These are phyloP conservation scores for Periconia macrospinosa DNA, from an alignment of 2,329 filamentous ascomycete genomes.

Conservation along the genomic window DNA sequence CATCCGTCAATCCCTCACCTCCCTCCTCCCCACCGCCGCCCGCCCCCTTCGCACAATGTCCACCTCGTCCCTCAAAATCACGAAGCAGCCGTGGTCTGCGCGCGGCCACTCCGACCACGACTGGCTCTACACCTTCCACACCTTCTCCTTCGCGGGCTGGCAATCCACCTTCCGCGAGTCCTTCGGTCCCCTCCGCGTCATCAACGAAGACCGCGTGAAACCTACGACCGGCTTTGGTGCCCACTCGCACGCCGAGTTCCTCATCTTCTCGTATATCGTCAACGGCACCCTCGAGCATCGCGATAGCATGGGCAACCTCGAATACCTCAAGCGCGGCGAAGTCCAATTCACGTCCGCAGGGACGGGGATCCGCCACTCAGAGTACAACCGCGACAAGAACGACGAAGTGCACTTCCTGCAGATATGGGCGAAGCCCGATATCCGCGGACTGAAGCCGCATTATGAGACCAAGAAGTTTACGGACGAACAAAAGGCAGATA, in stretches of 20 bases:
- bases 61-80: constrained; percentile 63
- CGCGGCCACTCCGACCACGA: constrained; percentile 80
- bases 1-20: constrained; percentile 41
- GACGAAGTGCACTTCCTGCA: constrained; percentile 83
- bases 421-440: constrained; percentile 85
- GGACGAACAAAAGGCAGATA: constrained; percentile 72
- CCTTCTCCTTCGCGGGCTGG: constrained; percentile 77
- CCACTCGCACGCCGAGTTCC: constrained; percentile 81
- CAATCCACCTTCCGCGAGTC: constrained; percentile 67
- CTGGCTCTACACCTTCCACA: constrained; percentile 87
- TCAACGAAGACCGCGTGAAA: constrained; percentile 86
- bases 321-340: constrained; percentile 77
- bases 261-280: constrained; percentile 90
- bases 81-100: constrained; percentile 69
- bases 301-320: constrained; percentile 73
- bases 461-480: constrained; percentile 76
- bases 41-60: constrained; percentile 40
- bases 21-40: constrained; percentile 32
- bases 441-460: constrained; percentile 68
- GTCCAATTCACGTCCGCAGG: constrained; percentile 92
- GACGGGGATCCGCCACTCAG: constrained; percentile 76
- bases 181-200: constrained; percentile 78
- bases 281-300: constrained; percentile 84
- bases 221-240: constrained; percentile 77
- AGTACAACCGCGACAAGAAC: constrained; percentile 74